Conservation (phyloP, 371 early-diverging fungal species). For the Dinochytrium kinnereticum region DNA sequence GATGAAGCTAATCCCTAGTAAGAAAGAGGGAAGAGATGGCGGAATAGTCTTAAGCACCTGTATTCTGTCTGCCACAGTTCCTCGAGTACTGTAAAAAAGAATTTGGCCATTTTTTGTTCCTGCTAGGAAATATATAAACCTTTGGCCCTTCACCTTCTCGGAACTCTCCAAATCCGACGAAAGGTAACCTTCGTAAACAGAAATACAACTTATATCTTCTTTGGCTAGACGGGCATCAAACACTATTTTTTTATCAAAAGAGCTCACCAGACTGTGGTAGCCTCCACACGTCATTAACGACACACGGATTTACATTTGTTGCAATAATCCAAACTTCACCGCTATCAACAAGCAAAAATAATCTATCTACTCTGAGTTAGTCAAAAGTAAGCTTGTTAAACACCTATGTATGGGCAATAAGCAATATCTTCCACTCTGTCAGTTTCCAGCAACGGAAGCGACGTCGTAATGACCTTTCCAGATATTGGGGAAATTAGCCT, state of each 20-base stretch:
- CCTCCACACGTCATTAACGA: conserved; percentile 52
- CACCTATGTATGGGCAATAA: conserved; percentile 44
- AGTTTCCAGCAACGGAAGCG: conserved; percentile 53
- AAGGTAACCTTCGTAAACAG: conserved; percentile 26
- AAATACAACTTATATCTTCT: conserved; percentile 36
- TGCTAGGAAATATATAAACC: conserved; percentile 47
- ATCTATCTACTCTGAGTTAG: conserved; percentile 10
- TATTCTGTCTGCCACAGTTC: conserved; percentile 46
- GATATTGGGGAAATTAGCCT: conserved; percentile 48
- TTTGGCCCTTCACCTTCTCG: background rate
- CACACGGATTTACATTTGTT: conserved; percentile 53
- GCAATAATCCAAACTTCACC: conserved; percentile 59
- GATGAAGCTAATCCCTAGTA: conserved; percentile 42
- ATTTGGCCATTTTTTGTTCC: conserved; percentile 58
- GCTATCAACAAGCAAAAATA: conserved; percentile 48
- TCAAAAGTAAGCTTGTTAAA: background rate
- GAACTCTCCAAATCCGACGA: background rate
- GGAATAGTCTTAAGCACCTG: no score
- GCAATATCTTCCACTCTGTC: conserved; percentile 41
- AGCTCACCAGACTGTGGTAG: conserved; percentile 29
- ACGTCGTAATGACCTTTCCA: conserved; percentile 54
- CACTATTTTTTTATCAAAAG: background rate
- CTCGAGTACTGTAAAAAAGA: conserved; percentile 46
- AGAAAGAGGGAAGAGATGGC: background rate
- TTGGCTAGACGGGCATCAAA: conserved; percentile 6